Percentiles rank a stretch among this genome's conserved stretches.
These are phyloP conservation scores for Neurospora terricola DNA, from an alignment of 495 filamentous ascomycete genomes.

Conservation along the genomic window DNA sequence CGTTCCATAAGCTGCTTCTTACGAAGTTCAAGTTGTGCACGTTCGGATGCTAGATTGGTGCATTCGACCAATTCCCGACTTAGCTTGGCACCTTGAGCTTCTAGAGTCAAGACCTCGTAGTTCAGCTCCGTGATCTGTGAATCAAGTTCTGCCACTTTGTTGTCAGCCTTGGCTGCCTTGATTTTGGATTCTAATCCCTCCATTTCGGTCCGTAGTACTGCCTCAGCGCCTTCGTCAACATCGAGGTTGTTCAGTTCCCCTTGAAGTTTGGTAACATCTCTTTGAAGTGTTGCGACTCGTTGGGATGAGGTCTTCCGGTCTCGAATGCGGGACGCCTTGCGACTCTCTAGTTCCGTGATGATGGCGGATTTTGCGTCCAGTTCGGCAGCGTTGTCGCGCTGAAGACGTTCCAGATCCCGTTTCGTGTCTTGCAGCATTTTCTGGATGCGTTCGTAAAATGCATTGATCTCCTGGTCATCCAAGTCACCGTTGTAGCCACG, in stretches of 20 bases:
- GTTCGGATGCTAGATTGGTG: conserved; percentile 64
- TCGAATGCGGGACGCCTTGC: conserved; percentile 55
- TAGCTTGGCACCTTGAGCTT: conserved; percentile 57
- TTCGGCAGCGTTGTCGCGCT: conserved; percentile 60
- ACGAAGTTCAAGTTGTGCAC: conserved; percentile 68
- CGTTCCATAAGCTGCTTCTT: conserved; percentile 66
- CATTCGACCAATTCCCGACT: conserved; percentile 69
- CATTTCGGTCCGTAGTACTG: conserved; percentile 59
- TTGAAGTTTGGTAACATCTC: conserved; percentile 51
- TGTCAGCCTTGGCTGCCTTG: conserved; percentile 48
- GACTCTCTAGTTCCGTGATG: conserved; percentile 59
- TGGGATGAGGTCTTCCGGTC: conserved; percentile 59
- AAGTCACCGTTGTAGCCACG: conserved; percentile 74
- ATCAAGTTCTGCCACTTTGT: conserved; percentile 56
- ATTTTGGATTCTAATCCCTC: conserved; percentile 58
- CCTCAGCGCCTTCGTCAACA: conserved; percentile 74
- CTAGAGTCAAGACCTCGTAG: conserved; percentile 50
- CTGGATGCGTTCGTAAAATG: conserved; percentile 70
- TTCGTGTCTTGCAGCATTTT: conserved; percentile 70
- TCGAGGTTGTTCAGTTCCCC: conserved; percentile 56
- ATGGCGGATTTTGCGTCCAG: conserved; percentile 52
- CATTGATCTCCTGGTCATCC: conserved; percentile 58
- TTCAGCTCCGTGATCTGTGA: conserved; percentile 53
- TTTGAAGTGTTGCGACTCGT: conserved; percentile 60
- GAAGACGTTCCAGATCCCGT: conserved; percentile 60